phyloP scores from a whole-genome alignment of 371 early-diverging fungal species.

The Mortierella sp. region DNA sequence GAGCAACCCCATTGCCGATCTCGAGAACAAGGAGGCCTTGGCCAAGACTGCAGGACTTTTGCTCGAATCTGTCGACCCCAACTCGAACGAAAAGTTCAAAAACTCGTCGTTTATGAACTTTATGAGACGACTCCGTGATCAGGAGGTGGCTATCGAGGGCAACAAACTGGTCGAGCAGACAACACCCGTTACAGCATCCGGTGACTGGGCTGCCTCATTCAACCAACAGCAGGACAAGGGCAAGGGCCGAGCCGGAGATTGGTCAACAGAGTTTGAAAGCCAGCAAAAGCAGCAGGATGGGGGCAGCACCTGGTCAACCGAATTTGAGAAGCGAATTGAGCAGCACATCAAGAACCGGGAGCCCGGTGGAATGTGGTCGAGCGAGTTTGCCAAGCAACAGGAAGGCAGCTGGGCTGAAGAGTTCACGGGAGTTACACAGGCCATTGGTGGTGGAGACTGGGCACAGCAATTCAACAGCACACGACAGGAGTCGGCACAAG shows the following conservation, averaged over 20 bases:
- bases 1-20: conserved; percentile 40
- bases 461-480: conserved; percentile 64
- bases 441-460: conserved; percentile 45
- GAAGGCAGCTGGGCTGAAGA: conserved; percentile 79
- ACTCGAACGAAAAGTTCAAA: conserved; percentile 92
- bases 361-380: conserved; percentile 67
- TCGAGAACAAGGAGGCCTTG: conserved; percentile 70
- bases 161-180: conserved; percentile 84
- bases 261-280: conserved; percentile 65
- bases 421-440: conserved; percentile 50
- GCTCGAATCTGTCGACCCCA: conserved; percentile 80
- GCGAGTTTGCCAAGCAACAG: conserved; percentile 68
- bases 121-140: conserved; percentile 93
- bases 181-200: conserved; percentile 28
- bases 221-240: conserved; percentile 60
- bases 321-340: conserved; percentile 68
- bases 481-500: conserved; percentile 64
- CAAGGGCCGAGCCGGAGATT: conserved; percentile 45
- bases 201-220: conserved; percentile 63
- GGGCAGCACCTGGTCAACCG: conserved; percentile 67
- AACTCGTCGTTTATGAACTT: conserved; percentile 91
- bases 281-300: conserved; percentile 42
- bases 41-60: conserved; percentile 90
- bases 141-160: conserved; percentile 87
- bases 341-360: conserved; percentile 59